Evolutionary conservation across 2,329 filamentous ascomycete species (phyloP).

Genomic region (Fonsecaea pugnacius): DNA sequence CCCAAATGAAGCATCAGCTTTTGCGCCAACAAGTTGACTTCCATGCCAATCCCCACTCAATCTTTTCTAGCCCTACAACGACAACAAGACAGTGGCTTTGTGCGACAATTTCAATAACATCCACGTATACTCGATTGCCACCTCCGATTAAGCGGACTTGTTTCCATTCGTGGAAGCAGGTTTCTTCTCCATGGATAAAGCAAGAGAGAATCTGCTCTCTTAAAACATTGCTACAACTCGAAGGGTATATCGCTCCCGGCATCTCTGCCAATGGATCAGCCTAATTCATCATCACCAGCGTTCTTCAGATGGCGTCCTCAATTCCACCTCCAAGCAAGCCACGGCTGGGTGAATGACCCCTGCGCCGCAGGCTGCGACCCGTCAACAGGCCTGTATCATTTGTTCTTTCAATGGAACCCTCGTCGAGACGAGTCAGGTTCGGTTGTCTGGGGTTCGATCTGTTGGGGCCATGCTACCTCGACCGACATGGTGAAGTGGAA

Average conservation of each 20-base stretch:
- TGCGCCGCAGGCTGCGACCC: conserved; percentile 50
- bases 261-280: neutral
- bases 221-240: neutral
- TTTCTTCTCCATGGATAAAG: neutral
- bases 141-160: neutral
- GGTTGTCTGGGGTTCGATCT: conserved; percentile 50
- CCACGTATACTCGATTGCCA: neutral
- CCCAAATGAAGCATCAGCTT: neutral
- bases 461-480: conserved; percentile 49
- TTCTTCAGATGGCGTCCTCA: conserved; percentile 35
- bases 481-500: conserved; percentile 48
- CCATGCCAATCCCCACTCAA: neutral
- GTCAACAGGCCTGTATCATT: conserved; percentile 46
- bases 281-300: conserved; percentile 17
- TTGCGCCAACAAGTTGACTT: neutral
- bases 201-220: neutral
- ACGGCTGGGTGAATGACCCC: conserved; percentile 53
- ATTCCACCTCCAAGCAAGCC: conserved; percentile 45
- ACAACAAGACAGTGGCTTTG: neutral
- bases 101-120: neutral
- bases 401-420: conserved; percentile 52
- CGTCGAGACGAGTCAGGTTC: conserved; percentile 49
- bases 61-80: neutral
- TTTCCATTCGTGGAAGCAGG: neutral
- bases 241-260: neutral